These are phyloP conservation scores for Trametes elegans DNA, from an alignment of 768 basidiomycete genomes.

Conservation along the genomic window DNA sequence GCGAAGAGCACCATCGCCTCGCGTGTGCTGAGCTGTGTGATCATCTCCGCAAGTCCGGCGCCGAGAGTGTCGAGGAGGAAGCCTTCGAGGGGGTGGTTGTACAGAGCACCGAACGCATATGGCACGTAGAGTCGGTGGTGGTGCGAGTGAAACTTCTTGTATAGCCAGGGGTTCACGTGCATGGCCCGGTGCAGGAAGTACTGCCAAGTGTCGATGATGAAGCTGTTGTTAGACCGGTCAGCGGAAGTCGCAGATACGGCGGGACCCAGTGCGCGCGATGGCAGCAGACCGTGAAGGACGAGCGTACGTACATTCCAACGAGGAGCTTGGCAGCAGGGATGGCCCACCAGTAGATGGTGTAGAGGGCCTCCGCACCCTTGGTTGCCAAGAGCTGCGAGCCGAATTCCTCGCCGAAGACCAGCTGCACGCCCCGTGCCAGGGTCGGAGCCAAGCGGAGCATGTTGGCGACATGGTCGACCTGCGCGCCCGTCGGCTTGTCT, in stretches of 20 bases:
- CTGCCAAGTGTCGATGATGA: constrained; percentile 96
- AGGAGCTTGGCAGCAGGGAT: constrained; percentile 73
- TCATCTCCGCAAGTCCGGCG: constrained; percentile 68
- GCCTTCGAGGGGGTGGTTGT: constrained; percentile 97
- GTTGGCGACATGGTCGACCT: constrained; percentile 40
- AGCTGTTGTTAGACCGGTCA: constrained; percentile 46
- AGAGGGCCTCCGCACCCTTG: constrained; percentile 43
- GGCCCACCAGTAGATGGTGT: constrained; percentile 90
- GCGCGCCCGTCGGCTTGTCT: constrained; percentile 29
- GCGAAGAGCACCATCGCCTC: constrained; percentile 84
- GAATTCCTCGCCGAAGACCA: constrained; percentile 41
- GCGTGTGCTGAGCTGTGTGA: constrained; percentile 68
- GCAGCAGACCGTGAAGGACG: neutral
- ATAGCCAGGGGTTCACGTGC: constrained; percentile 89
- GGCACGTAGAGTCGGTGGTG: constrained; percentile 97
- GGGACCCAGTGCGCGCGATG: no score
- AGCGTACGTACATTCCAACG: constrained; percentile 74
- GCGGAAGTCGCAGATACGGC: neutral
- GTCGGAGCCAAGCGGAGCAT: constrained; percentile 36
- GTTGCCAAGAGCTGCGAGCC: constrained; percentile 36
- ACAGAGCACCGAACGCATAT: constrained; percentile 94
- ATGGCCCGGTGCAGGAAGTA: constrained; percentile 93
- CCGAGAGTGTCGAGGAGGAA: constrained; percentile 86
- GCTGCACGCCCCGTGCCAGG: constrained; percentile 38
- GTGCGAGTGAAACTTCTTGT: constrained; percentile 87